These are phyloP conservation scores for Blastobotrys apis DNA, from an alignment of 1,139 yeast genomes.

Conservation along the genomic window DNA sequence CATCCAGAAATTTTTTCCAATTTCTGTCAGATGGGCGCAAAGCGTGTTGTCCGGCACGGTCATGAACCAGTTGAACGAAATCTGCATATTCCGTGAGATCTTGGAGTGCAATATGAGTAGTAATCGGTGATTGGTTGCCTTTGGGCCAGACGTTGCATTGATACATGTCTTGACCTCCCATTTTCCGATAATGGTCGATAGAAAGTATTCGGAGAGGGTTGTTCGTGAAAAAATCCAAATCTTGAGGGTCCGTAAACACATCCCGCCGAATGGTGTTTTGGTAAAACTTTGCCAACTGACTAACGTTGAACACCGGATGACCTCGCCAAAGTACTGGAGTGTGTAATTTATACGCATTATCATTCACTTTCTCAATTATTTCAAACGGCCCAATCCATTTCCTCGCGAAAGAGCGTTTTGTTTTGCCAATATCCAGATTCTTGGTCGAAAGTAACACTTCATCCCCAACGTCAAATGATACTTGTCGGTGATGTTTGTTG, in stretches of 20 bases:
- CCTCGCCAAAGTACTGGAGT: neutral
- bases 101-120: no score
- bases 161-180: no score
- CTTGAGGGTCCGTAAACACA: neutral
- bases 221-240: neutral
- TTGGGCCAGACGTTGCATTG: no score
- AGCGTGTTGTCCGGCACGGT: no score
- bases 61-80: no score
- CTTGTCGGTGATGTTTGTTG: neutral
- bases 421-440: neutral
- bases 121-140: no score
- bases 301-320: neutral
- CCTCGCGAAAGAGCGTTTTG: no score
- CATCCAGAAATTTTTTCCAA: no score
- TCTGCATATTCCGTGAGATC: no score
- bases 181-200: no score
- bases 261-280: neutral
- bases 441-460: constrained; percentile 2
- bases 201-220: neutral
- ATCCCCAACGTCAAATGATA: neutral
- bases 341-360: neutral
- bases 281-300: neutral
- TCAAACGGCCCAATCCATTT: neutral
- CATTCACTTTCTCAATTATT: neutral
- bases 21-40: no score